Evolutionary conservation across 306 rosid genomes (phyloP), one percentile per base, ranked within the genome.

Genomic region (Coriaria nepalensis): DNA sequence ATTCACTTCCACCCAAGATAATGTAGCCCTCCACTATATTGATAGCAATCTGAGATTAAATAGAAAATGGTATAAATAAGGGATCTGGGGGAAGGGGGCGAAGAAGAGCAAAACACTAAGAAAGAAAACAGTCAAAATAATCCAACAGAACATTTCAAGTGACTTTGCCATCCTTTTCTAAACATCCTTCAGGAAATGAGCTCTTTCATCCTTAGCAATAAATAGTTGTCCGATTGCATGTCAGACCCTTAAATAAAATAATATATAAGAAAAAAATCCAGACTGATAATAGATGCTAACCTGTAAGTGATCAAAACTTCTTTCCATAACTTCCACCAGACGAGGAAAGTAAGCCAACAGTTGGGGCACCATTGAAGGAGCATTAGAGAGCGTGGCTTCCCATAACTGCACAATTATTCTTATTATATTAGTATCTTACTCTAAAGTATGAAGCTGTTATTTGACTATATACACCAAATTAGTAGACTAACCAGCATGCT

Each of bases 321-420:
- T 76, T 63, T 90, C 93, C 75, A 84, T 73, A 63, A 90, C 79
- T 44, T 69, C 90, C 71, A 77, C 76, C 9, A 90, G 75, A 66
- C 79, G 77, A 55, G 95, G 80, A 67, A 90, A 90, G 63, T 47
- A 76, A 47, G 83, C 68, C 41, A 81, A 68, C 47, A 90, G 72
- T 64, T 79, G 88, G 70, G 95, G 86, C 61, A 77, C 93, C 87
- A 84, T 70, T n/a, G 93, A 72, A 52, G 97, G 90, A 55, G 95
- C 95, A 50, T 81, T 86, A 57, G 90, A 81, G 50, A 90, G 93
- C 44, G 97, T 81, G 47, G 93, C 93, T 69, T 90, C 97, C 97
- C 95, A 90, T 67, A 90, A 70, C 97, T 90, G 92, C 71, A 70
- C 50, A 60, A 59, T 46, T 45, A 70, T 50, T 49, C 61, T 47